phyloP scores from a whole-genome alignment of 371 early-diverging fungal species.

The Fennellomyces sp. region DNA sequence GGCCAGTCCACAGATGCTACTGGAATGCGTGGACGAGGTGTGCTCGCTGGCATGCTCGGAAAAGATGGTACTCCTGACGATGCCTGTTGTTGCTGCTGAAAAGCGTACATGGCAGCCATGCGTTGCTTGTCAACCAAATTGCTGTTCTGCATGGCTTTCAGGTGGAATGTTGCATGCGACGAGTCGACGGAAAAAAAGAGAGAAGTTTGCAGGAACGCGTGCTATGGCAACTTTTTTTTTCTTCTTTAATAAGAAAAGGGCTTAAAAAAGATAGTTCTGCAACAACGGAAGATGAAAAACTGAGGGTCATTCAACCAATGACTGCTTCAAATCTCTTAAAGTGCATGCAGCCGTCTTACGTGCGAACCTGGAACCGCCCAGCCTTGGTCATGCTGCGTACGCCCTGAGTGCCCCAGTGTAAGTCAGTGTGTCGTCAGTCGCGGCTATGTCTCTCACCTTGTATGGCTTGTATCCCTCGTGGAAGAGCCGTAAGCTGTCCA shows the following conservation, averaged over 20 bases:
- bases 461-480: constrained; percentile 84
- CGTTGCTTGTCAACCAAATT: constrained; percentile 1
- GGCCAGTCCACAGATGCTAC: background rate
- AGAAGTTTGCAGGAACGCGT: too few relatives aligned
- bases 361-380: constrained; percentile 76
- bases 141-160: background rate
- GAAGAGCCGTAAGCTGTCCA: constrained; percentile 75
- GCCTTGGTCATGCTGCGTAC: constrained; percentile 76
- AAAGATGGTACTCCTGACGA: background rate
- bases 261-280: too few relatives aligned
- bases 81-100: too few relatives aligned
- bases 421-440: too few relatives aligned
- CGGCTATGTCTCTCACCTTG: constrained; percentile 51
- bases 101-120: too few relatives aligned
- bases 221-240: too few relatives aligned
- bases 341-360: constrained; percentile 27
- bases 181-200: too few relatives aligned
- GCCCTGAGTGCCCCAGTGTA: constrained; percentile 56
- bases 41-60: background rate
- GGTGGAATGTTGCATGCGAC: background rate
- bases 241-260: too few relatives aligned
- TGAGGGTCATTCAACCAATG: too few relatives aligned
- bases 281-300: too few relatives aligned
- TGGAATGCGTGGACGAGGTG: background rate
- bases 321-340: too few relatives aligned